phyloP scores from a whole-genome alignment of 257 asterid genomes.

The Orobanche coerulescens region DNA sequence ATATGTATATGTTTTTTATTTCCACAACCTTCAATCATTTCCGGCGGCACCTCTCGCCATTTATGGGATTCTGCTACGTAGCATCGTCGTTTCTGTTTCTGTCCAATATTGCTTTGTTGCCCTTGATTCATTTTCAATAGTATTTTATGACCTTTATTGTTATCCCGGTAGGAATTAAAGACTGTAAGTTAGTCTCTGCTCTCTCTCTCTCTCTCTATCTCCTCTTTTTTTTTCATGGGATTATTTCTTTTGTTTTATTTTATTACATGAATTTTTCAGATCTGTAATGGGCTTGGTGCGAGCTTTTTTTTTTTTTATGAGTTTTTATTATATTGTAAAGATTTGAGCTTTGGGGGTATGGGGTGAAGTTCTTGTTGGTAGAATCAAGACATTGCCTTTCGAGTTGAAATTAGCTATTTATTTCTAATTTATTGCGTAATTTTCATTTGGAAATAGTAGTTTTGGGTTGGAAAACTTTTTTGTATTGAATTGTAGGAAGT shows the following conservation, averaged over 20 bases:
- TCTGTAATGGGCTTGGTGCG: conserved; percentile 28
- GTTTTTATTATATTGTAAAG: conserved; percentile 15
- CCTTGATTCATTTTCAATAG: too few species aligned
- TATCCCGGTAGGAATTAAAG: neutral
- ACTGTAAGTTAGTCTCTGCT: neutral
- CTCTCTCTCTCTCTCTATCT: neutral
- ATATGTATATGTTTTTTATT: neutral
- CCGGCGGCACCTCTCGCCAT: neutral
- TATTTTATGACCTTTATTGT: conserved; percentile 16
- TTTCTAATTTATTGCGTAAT: conserved; percentile 10
- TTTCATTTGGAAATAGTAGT: neutral
- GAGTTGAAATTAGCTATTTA: conserved; percentile 4
- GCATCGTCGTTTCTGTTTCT: conserved; percentile 17
- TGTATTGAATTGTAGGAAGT: conserved; percentile 5
- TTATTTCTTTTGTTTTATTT: neutral
- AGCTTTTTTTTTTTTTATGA: conserved; percentile 12
- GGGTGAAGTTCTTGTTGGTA: conserved; percentile 1
- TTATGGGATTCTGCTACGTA: conserved; percentile 20
- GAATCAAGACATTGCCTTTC: conserved; percentile 5
- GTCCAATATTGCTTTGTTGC: conserved; percentile 21
- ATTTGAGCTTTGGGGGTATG: conserved; percentile 25
- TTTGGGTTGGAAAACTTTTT: neutral
- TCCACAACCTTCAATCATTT: conserved; percentile 12
- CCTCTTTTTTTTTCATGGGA: too few species aligned
- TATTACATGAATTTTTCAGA: conserved; percentile 21